Evolutionary conservation across 345 rosid genomes (phyloP).

Genomic region (Tarenaya hassleriana): DNA sequence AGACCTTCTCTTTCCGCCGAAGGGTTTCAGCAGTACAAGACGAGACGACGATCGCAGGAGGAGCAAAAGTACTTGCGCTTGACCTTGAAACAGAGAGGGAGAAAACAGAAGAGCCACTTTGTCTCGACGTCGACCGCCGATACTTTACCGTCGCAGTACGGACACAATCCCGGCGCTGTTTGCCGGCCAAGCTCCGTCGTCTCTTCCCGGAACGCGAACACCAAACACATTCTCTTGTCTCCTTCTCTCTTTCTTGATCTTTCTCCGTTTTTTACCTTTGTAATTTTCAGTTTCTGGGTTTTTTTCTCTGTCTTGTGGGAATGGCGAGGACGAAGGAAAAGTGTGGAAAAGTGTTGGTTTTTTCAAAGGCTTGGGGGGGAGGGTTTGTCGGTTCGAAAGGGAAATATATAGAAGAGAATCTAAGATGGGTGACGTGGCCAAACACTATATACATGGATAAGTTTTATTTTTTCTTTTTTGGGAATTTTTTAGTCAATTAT

Average conservation of each 20-base stretch:
- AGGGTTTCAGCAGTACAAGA: constrained; percentile 23
- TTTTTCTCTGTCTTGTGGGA: too few species aligned
- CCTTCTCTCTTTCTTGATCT: neutral
- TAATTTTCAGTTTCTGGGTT: too few species aligned
- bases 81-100: constrained; percentile 57
- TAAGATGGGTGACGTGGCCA: too few species aligned
- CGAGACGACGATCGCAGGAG: constrained; percentile 50
- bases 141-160: constrained; percentile 74
- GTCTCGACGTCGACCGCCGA: constrained; percentile 62
- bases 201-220: constrained; percentile 42
- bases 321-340: too few species aligned
- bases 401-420: too few species aligned
- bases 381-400: too few species aligned
- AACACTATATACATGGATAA: too few species aligned
- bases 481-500: too few species aligned
- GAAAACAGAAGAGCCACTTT: constrained; percentile 72
- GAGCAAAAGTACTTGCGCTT: constrained; percentile 61
- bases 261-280: neutral
- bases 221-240: constrained; percentile 54
- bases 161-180: constrained; percentile 69
- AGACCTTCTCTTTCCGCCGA: too few species aligned
- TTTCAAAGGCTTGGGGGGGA: too few species aligned
- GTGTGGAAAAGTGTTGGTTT: too few species aligned
- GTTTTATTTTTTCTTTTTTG: too few species aligned
- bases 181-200: constrained; percentile 64